Percentiles rank a stretch among this genome's conserved stretches.
Conservation (phyloP, 106 monocot genomes). For the Gastrodia elata region DNA sequence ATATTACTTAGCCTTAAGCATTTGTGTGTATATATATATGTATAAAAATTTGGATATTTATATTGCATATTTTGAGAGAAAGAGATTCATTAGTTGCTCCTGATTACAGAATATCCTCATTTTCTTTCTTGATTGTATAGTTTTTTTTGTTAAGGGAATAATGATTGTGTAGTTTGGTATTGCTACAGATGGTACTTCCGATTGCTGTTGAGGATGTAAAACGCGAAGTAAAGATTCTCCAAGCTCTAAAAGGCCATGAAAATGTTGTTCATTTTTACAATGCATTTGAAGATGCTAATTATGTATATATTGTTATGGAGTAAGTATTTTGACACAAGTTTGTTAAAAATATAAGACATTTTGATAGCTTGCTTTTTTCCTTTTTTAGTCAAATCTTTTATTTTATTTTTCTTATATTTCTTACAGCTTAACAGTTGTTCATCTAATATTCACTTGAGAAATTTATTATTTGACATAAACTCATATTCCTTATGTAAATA, state of each 20-base stretch:
- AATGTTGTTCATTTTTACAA: slow-evolving; percentile 58
- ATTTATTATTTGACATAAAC: too few relatives aligned
- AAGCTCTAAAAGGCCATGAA: slow-evolving; percentile 50
- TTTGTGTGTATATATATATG: too few relatives aligned
- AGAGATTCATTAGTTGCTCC: too few relatives aligned
- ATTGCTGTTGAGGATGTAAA: slow-evolving; percentile 64
- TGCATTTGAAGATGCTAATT: slow-evolving; percentile 58
- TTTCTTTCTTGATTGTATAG: background rate
- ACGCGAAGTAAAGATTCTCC: slow-evolving; percentile 59
- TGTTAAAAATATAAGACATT: background rate
- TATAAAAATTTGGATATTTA: too few relatives aligned
- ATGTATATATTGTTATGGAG: slow-evolving; percentile 42
- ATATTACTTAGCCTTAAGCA: too few relatives aligned
- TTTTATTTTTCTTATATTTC: too few relatives aligned
- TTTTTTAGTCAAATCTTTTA: too few relatives aligned
- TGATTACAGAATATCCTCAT: too few relatives aligned
- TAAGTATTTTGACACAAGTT: background rate
- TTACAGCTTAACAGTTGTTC: too few relatives aligned
- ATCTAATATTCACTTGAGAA: too few relatives aligned
- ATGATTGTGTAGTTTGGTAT: background rate
- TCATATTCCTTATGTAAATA: too few relatives aligned
- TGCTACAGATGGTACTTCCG: slow-evolving; percentile 43
- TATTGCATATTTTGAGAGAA: too few relatives aligned
- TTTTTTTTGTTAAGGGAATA: background rate
- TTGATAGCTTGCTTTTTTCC: background rate